A percentile compares a stretch with the other conserved stretches of the same genome.
Conservation (phyloP, 192 early-diverging fungal genomes). For the Entomortierella parvispora region DNA sequence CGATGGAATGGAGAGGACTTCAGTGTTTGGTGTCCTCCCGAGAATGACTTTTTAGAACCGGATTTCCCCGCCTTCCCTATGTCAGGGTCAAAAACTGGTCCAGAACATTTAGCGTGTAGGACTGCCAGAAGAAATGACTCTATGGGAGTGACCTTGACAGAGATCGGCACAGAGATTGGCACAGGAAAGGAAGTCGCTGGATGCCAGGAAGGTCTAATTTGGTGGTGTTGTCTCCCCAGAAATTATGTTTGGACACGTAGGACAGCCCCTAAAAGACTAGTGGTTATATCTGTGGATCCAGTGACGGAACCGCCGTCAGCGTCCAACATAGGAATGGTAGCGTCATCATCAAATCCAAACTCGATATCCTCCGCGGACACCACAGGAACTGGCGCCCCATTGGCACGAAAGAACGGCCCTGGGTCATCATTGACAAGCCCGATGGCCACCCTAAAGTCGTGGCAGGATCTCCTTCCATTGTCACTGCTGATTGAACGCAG, state of each 20-base stretch:
- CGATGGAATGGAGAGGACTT: conserved; percentile 68
- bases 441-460: not conserved
- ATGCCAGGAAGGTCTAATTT: conserved; percentile 28
- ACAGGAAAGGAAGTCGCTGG: conserved; percentile 20
- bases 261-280: conserved; percentile 21
- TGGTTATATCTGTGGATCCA: conserved; percentile 26
- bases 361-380: not conserved
- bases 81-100: not conserved
- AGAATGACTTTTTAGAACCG: conserved; percentile 10
- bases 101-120: not conserved
- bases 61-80: not conserved
- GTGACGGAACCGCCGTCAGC: not conserved
- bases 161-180: conserved; percentile 4
- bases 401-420: not conserved
- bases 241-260: conserved; percentile 37
- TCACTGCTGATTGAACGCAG: conserved; percentile 39
- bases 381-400: not conserved
- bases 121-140: not conserved
- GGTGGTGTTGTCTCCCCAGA: conserved; percentile 40
- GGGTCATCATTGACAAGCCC: not conserved
- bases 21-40: conserved; percentile 50
- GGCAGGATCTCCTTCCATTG: conserved; percentile 43
- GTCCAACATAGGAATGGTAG: too few relatives aligned
- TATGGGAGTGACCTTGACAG: conserved; percentile 3
- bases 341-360: not conserved